Percentiles rank a stretch among this genome's conserved stretches.
Conservation (phyloP, 306 rosid species). For the Trifolium subterraneum region DNA sequence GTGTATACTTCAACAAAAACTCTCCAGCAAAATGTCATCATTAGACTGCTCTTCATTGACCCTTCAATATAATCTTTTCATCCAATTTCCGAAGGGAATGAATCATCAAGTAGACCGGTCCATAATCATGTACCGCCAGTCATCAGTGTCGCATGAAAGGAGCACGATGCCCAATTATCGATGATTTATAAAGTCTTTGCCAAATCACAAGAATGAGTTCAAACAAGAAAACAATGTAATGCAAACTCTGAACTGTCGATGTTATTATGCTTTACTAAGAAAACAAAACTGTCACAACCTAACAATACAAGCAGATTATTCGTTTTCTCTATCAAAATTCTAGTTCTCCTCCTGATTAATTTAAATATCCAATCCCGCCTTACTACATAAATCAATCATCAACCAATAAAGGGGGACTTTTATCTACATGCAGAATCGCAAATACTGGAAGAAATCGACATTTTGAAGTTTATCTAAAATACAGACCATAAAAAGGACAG, state of each 20-base stretch:
- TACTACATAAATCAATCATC: neutral
- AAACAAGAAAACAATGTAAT: neutral
- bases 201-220: neutral
- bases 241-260: neutral
- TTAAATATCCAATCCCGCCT: neutral
- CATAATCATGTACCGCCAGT: neutral
- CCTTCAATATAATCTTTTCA: neutral
- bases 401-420: neutral
- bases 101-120: neutral
- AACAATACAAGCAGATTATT: neutral
- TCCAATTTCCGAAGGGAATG: neutral
- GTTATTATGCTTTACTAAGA: neutral
- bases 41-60: neutral
- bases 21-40: neutral
- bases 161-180: neutral
- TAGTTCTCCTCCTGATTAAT: neutral
- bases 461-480: constrained; percentile 6
- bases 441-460: constrained; percentile 7
- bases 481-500: constrained; percentile 1
- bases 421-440: neutral
- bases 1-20: neutral
- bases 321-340: neutral
- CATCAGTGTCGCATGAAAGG: neutral
- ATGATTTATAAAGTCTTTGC: neutral
- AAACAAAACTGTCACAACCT: neutral